Base-by-base conservation (phyloP, 345 rosid genomes). In the Viola odorata region DNA sequence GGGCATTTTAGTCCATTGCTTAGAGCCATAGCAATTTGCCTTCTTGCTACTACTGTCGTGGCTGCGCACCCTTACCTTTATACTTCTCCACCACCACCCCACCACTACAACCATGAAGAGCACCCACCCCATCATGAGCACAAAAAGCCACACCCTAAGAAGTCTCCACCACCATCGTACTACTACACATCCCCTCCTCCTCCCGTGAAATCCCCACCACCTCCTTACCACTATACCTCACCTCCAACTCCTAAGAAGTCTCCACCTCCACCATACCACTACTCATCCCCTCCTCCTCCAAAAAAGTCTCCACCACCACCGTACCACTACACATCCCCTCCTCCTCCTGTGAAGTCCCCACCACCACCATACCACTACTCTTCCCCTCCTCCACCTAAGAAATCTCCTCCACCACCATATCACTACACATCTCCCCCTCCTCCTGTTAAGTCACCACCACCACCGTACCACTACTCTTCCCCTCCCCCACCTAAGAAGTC, bases 1-100 rank as follows among this genome's bases (percentile, higher is more conserved):
- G 70, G 73, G 61, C 68, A 50, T 47, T 70, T 72, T 69, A 69
- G 68, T 60, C 61, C 57, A 10, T 50, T 77, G 50, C 15, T 75
- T 62, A 59, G 14, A 14, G 81, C 64, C 2, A 12, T 77, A 13
- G 67, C 72, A 36, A 51, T 78, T 54, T 76, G 67, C 68, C 67
- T 81, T 60, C 4, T 65, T 4, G 80, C 76, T 52, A 63, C 74
- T 3, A 13, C 12, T 45, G 66, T 23, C 0, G 69, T 62, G 0
- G 69, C 68, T 11, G 16, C 60, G 7, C 63, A 78, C 62, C 76
- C 75, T 69, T 78, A 65, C 14, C 13, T 41, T 8, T 64, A 71
- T 66, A 54, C 66, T 9, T 57, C 67, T 17, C 70, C 55, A 4
- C 74, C 57, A 23, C 32, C 32, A 23, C 32, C 32, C 32, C 32